Evolutionary conservation across 257 asterid genomes (phyloP).

Genomic region (Schizonepeta tenuifolia): DNA sequence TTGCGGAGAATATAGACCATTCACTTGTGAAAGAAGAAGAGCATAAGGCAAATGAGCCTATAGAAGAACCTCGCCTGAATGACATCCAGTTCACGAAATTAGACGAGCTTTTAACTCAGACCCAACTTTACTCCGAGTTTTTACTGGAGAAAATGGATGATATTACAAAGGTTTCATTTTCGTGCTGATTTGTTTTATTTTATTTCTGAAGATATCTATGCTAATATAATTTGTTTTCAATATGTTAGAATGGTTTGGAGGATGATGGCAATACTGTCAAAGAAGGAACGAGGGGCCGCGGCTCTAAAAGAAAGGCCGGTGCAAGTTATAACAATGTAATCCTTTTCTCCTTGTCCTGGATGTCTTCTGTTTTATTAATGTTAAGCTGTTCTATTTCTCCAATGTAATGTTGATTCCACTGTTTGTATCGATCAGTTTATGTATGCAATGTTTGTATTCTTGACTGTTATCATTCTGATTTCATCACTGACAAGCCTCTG

Average conservation of each 20-base stretch:
- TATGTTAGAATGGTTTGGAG: conserved; percentile 57
- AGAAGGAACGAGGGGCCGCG: conserved; percentile 65
- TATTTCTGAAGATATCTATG: conserved; percentile 8
- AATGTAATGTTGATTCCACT: not conserved
- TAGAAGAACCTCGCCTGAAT: conserved; percentile 57
- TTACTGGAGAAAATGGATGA: conserved; percentile 95
- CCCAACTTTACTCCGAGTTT: conserved; percentile 90
- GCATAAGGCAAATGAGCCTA: conserved; percentile 36
- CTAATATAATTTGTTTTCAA: conserved; percentile 30
- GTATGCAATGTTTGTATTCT: not conserved
- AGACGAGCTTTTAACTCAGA: conserved; percentile 95
- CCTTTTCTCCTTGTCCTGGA: conserved; percentile 6
- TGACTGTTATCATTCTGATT: conserved; percentile 5
- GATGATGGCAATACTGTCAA: conserved; percentile 46
- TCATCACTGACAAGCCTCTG: conserved; percentile 5
- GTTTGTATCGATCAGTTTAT: conserved; percentile 9
- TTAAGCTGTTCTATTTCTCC: conserved; percentile 1
- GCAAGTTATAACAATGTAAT: conserved; percentile 64
- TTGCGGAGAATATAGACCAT: conserved; percentile 44
- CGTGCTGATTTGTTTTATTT: too few relatives aligned
- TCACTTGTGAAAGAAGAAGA: conserved; percentile 61
- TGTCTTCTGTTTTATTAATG: conserved; percentile 1
- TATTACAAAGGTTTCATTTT: conserved; percentile 62
- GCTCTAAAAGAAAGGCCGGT: conserved; percentile 73
- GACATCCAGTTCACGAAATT: conserved; percentile 73